A percentile compares a stretch with the other conserved stretches of the same genome.
Evolutionary conservation across 129 eudicot species (phyloP).

Genomic region (Chrysanthemum lavandulifolium): DNA sequence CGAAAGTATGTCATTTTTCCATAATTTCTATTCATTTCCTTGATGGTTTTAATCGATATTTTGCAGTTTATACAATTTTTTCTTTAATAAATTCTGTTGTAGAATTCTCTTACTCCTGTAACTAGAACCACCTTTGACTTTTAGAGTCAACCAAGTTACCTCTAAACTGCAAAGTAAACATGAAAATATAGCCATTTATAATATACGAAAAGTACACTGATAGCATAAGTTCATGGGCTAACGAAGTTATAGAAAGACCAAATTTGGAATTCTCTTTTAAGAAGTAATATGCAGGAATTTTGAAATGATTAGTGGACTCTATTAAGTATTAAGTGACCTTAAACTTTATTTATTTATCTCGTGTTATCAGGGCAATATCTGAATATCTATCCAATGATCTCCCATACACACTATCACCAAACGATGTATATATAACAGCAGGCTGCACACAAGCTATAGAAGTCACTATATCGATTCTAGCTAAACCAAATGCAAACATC

Average conservation of each 20-base stretch:
- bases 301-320: background rate
- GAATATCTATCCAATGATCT: constrained; percentile 71
- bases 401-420: constrained; percentile 61
- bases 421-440: constrained; percentile 83
- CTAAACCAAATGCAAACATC: constrained; percentile 76
- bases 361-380: constrained; percentile 71
- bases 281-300: background rate
- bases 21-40: background rate
- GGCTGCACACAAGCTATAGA: constrained; percentile 98
- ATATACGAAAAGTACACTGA: background rate
- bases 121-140: background rate
- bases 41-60: background rate
- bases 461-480: constrained; percentile 62
- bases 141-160: constrained; percentile 11
- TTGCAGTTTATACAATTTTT: background rate
- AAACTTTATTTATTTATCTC: background rate
- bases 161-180: background rate
- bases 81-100: background rate
- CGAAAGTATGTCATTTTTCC: constrained; percentile 45
- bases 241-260: background rate
- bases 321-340: background rate
- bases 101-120: background rate
- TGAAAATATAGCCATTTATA: no score
- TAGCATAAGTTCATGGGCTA: background rate
- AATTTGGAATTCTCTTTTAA: background rate